phyloP scores from a whole-genome alignment of 345 rosid genomes.

The Clausena lansium region DNA sequence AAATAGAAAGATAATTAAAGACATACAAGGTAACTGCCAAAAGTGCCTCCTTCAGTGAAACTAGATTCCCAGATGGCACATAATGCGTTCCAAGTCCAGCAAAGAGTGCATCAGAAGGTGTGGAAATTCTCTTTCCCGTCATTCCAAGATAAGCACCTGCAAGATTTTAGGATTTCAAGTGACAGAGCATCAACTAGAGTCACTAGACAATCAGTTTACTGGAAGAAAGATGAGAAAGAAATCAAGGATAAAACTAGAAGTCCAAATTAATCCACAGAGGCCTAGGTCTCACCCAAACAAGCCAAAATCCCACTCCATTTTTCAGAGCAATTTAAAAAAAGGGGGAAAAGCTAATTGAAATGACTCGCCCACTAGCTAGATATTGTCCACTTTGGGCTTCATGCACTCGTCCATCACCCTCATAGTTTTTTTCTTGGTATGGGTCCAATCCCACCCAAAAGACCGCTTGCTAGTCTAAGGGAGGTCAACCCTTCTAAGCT shows the following conservation, averaged over 20 bases:
- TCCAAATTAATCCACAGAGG: background rate
- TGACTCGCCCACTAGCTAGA: too few relatives aligned
- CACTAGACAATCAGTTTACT: background rate
- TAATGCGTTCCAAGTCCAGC: slow-evolving; percentile 85
- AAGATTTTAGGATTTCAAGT: slow-evolving; percentile 15
- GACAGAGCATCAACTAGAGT: background rate
- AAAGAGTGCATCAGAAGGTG: slow-evolving; percentile 84
- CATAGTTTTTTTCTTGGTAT: too few relatives aligned
- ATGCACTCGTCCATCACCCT: too few relatives aligned
- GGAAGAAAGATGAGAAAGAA: background rate
- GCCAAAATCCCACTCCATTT: background rate
- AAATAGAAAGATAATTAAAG: background rate
- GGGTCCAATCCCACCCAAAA: too few relatives aligned
- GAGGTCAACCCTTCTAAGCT: too few relatives aligned
- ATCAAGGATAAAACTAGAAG: background rate
- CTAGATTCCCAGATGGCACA: slow-evolving; percentile 67
- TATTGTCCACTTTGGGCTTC: too few relatives aligned
- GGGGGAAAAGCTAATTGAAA: too few relatives aligned
- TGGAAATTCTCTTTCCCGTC: slow-evolving; percentile 84
- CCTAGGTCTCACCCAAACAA: background rate
- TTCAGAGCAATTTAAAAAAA: background rate
- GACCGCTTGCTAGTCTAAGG: too few relatives aligned
- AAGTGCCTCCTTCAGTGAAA: slow-evolving; percentile 66
- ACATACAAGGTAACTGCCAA: slow-evolving; percentile 61
- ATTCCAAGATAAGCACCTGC: slow-evolving; percentile 90